Base-by-base conservation (phyloP, 805 yeast species). In the Monosporozyma servazzii region DNA sequence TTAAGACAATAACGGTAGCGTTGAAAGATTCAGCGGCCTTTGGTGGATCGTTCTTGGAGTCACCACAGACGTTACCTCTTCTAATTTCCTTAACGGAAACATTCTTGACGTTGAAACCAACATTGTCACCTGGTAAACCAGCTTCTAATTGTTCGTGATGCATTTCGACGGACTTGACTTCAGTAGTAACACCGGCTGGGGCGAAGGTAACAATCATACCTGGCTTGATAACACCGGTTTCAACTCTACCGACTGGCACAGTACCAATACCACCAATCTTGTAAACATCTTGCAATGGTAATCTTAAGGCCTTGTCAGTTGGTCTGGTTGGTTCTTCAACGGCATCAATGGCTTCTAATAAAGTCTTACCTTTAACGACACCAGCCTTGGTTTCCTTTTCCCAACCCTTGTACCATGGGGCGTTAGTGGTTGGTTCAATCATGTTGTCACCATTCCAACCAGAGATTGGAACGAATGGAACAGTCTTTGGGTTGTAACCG, bases 401-500 rank as follows among this genome's bases (percentile, higher is more conserved):
- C 93, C 89, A 81, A 71, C 91, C 87, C 85, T 86, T 78, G 86
- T 80, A 80, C 93, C 93, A 85, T 71, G 88, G 80, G 75, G 86
- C 81, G 86, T 85, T 85, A 64, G 83, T 53, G 64, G 89, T 81
- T 50, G 86, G 68, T 77, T 85, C 91, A 74, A 85, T 81, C 93
- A 85, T 85, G 88, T 85, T 85, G 79, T 85, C 93, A 80, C 95
- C 95, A 77, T 83, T 81, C 84, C 91, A 83, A 69, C 95, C 95
- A 67, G 93, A 86, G 73, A 84, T 82, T 73, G 95, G 95, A 68
- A 87, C 90, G 81, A 86, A 87, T 66, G 87, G 80, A 72, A 82
- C 86, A 71, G 83, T 76, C 80, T 82, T 79, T 70, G 86, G 84
- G 80, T 80, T 80, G 86, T 75, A 84, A 74, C 91, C 91, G 63